Base-by-base conservation (phyloP, 2,329 filamentous ascomycete species). In the Aspergillus chevalieri region DNA sequence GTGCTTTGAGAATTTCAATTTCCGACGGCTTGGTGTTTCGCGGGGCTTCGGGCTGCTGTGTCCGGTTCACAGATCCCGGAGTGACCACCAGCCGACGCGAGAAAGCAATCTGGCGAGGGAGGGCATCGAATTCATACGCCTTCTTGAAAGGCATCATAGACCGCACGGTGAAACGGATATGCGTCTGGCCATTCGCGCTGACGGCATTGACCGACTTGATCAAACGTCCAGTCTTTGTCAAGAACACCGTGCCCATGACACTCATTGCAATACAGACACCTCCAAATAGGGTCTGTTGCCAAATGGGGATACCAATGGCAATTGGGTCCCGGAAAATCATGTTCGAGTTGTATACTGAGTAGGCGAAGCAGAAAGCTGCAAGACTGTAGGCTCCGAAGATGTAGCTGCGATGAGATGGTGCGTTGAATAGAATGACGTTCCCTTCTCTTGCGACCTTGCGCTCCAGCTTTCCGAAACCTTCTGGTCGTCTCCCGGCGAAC, bases 341-440 rank as follows among this genome's bases (percentile, higher is more conserved):
- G 60, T 74, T 77, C 55, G 76, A 76, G 62, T 80, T 78, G 57
- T 75, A 72, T 43, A 71, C 67, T 2, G 77, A 74, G 59, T 77
- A 81, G 34, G 65, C 57, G 49, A 81, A 72, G 65, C 77, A 81
- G 59, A 79, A 78, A 19, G 74, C 52, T 2, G 78, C 78, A 22
- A 80, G 77, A 12, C 71, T 65, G 66, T 84, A 83, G 61, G 80
- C 81, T 43, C 80, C 78, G 56, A 80, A 62, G 53, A 85, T 76
- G 65, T 83, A 85, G 67, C 77, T 75, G 49, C 78, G 78, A 59
- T 87, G 83, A 1, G 82, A 82, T 12, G 82, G 81, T 1, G 79
- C 78, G 59, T 84, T 75, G 71, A 86, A 89, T 41, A 89, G 73
- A 3, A 79, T 67, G 6, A 84, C 82, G 1, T 74, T 69, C n/a